phyloP scores from a whole-genome alignment of 1,284 basidiomycete genomes.

The Trametes hirsuta region DNA sequence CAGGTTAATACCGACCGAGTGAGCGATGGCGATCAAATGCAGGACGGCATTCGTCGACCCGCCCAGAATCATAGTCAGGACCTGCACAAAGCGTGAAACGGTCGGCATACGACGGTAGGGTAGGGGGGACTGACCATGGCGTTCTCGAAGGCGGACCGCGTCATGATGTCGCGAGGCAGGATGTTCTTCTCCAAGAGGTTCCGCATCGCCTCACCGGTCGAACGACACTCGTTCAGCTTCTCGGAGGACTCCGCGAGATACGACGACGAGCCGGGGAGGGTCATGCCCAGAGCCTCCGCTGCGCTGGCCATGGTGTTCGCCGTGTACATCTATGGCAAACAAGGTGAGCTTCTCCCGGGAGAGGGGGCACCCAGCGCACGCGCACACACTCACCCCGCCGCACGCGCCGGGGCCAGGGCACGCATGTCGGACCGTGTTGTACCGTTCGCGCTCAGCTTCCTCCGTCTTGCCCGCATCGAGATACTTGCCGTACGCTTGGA shows the following conservation, averaged over 20 bases:
- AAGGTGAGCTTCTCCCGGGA: not conserved
- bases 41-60: constrained; percentile 94
- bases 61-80: constrained; percentile 91
- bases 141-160: constrained; percentile 92
- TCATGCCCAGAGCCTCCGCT: constrained; percentile 92
- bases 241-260: constrained; percentile 93
- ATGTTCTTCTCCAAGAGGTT: constrained; percentile 92
- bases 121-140: constrained; percentile 73
- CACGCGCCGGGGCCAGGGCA: constrained; percentile 97
- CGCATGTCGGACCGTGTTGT: constrained; percentile 86
- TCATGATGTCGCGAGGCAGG: constrained; percentile 95
- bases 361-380: constrained; percentile 27
- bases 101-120: constrained; percentile 13
- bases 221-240: constrained; percentile 83
- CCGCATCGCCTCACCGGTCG: constrained; percentile 80
- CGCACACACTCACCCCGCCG: constrained; percentile 75
- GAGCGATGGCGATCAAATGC: constrained; percentile 89
- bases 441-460: constrained; percentile 80
- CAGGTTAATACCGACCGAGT: constrained; percentile 83
- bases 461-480: constrained; percentile 86
- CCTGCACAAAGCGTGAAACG: constrained; percentile 45
- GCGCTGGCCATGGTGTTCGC: constrained; percentile 97
- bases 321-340: constrained; percentile 78
- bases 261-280: constrained; percentile 94
- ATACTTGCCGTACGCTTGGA: constrained; percentile 94